phyloP scores from a whole-genome alignment of 495 filamentous ascomycete species.

The Podospora australis region DNA sequence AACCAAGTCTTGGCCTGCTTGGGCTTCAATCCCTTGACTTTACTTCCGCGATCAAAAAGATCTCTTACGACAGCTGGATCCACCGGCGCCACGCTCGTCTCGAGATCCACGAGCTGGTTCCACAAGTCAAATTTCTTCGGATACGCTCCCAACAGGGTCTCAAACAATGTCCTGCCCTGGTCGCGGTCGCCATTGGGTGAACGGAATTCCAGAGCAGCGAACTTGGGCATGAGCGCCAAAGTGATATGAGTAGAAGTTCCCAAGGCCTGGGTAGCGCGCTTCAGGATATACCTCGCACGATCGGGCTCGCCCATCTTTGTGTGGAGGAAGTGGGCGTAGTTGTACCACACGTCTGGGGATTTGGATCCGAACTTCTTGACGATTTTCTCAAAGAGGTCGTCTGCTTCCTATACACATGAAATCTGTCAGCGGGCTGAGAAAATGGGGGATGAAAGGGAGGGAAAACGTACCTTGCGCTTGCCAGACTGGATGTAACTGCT shows the following conservation, averaged over 20 bases:
- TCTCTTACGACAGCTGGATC: constrained; percentile 57
- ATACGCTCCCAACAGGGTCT: constrained; percentile 74
- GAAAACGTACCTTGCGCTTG: constrained; percentile 56
- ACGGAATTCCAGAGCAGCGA: constrained; percentile 85
- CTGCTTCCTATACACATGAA: constrained; percentile 67
- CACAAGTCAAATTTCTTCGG: constrained; percentile 86
- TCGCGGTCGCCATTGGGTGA: constrained; percentile 78
- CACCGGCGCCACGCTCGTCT: constrained; percentile 50
- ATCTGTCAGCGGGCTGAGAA: constrained; percentile 19
- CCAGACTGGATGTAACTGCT: constrained; percentile 92
- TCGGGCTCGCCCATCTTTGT: constrained; percentile 59
- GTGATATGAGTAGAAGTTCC: constrained; percentile 54
- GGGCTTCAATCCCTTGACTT: constrained; percentile 61
- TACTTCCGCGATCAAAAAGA: constrained; percentile 72
- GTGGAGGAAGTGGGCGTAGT: constrained; percentile 91
- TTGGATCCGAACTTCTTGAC: constrained; percentile 81
- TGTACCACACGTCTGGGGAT: constrained; percentile 75
- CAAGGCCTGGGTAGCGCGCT: constrained; percentile 80
- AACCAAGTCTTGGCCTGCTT: constrained; percentile 76
- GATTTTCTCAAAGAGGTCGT: constrained; percentile 76
- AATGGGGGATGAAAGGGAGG: not conserved
- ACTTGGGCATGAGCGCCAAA: constrained; percentile 73
- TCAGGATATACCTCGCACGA: constrained; percentile 71
- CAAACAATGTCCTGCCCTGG: constrained; percentile 89
- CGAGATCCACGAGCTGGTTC: constrained; percentile 85